Evolutionary conservation across 495 filamentous ascomycete genomes (phyloP).

Genomic region (Tuber magnatum): DNA sequence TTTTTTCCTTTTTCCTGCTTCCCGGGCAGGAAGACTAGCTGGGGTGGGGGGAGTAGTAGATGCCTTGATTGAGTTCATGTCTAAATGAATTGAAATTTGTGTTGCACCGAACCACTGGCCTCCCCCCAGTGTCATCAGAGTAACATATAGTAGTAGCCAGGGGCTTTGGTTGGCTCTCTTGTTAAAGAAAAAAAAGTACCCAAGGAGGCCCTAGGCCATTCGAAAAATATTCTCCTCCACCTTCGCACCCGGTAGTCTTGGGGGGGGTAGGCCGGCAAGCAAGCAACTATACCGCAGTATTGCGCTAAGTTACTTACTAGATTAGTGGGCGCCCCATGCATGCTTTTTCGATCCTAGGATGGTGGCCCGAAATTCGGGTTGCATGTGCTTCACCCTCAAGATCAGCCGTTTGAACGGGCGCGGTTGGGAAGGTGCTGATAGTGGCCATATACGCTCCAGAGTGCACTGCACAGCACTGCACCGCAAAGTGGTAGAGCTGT

Average conservation of each 20-base stretch:
- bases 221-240: not conserved
- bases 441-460: too few relatives aligned
- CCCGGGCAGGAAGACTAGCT: not conserved
- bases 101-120: not conserved
- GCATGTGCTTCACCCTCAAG: not conserved
- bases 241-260: not conserved
- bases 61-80: not conserved
- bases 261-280: not conserved
- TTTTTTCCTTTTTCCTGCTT: not conserved
- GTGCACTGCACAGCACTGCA: not conserved
- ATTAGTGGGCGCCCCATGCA: not conserved
- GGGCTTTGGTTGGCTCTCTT: not conserved
- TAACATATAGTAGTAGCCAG: constrained; percentile 27
- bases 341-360: not conserved
- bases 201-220: not conserved
- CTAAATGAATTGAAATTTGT: not conserved
- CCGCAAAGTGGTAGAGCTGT: not conserved
- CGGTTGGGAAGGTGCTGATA: too few relatives aligned
- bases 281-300: not conserved
- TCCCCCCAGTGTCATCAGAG: constrained; percentile 26
- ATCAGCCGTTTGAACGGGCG: not conserved
- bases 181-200: not conserved
- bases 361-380: not conserved
- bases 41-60: constrained; percentile 11
- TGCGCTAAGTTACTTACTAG: not conserved